Base-by-base conservation (phyloP, 495 filamentous ascomycete species). In the Penicillium daleae region DNA sequence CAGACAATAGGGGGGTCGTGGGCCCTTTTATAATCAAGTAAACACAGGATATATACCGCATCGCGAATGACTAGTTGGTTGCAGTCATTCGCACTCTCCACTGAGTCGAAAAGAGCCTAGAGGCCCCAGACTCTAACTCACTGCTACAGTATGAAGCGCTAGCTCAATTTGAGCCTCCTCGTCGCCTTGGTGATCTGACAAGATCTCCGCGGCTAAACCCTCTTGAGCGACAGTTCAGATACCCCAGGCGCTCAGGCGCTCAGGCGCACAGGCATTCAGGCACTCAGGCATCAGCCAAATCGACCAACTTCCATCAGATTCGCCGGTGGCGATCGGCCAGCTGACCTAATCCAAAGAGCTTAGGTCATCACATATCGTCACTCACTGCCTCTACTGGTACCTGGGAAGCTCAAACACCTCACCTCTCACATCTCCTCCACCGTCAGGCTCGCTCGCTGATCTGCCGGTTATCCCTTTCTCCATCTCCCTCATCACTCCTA, bases 311-410 rank as follows among this genome's bases (percentile, higher is more conserved):
- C 77, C 76, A 78, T 80, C 46, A 59, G 70, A 62, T 80, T 78
- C 75, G 72, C 65, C 66, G 73, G 72, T 72, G 72, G 72, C 69
- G 73, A 70, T 59, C 52, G 42, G 32, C 26, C 21, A 37, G 62
- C 56, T 66, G 71, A 69, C 65, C 67, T 74, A 71, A 70, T 54
- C 51, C 31, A 8, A 12, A 13, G 57, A 57, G 77, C 74, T 80
- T 78, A 78, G 68, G 73, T 80, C 76, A 80, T 73, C 75, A 59
- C 58, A 62, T 76, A 78, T 77, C 74, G 78, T 78, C 72, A 76
- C 76, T 74, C 51, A 21, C 51, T 70, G 56, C 21, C 51, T 54
- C 31, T 32, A n/a, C 54, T 62, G 71, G 76, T 77, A 74, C 75
- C 75, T 70, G 67, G 69, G 57, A 64, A 78, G 75, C 76, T 76